Evolutionary conservation across 2,329 filamentous ascomycete genomes (phyloP).

Genomic region (Gnomoniopsis smithogilvyi): DNA sequence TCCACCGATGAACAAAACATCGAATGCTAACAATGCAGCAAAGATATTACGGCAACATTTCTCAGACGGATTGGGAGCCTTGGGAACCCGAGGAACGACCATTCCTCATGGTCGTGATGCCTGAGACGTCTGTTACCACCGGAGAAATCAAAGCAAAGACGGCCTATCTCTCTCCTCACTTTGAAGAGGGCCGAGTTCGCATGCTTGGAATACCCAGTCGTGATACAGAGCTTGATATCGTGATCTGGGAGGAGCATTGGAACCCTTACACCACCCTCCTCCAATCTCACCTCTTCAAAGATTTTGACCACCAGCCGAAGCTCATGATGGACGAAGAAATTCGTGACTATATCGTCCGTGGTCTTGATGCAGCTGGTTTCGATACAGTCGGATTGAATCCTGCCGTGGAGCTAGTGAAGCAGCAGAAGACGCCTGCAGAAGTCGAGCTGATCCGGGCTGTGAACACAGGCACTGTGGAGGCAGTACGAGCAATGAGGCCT

Average conservation of each 20-base stretch:
- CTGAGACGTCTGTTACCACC: conserved; percentile 30
- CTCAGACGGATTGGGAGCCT: conserved; percentile 59
- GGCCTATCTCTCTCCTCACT: conserved; percentile 56
- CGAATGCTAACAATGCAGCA: conserved; percentile 11
- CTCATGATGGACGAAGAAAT: conserved; percentile 66
- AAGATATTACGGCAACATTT: conserved; percentile 57
- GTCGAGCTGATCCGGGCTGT: conserved; percentile 57
- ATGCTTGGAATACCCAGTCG: conserved; percentile 57
- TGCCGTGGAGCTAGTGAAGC: conserved; percentile 55
- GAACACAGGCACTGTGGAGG: conserved; percentile 61
- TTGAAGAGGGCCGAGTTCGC: conserved; percentile 57
- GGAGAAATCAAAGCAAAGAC: conserved; percentile 49
- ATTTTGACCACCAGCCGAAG: conserved; percentile 24
- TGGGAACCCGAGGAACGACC: conserved; percentile 65
- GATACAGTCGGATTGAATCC: conserved; percentile 51
- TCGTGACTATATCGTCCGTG: conserved; percentile 59
- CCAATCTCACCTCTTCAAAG: conserved; percentile 37
- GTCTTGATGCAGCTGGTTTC: conserved; percentile 51
- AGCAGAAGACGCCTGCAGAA: conserved; percentile 54
- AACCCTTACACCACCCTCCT: conserved; percentile 56
- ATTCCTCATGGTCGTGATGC: conserved; percentile 59
- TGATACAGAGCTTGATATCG: conserved; percentile 45
- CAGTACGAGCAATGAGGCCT: conserved; percentile 53
- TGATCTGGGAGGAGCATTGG: conserved; percentile 64
- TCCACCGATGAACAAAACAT: not conserved